These are phyloP conservation scores for Dothiorella sarmentorum DNA, from an alignment of 2,329 filamentous ascomycete genomes.

Conservation along the genomic window DNA sequence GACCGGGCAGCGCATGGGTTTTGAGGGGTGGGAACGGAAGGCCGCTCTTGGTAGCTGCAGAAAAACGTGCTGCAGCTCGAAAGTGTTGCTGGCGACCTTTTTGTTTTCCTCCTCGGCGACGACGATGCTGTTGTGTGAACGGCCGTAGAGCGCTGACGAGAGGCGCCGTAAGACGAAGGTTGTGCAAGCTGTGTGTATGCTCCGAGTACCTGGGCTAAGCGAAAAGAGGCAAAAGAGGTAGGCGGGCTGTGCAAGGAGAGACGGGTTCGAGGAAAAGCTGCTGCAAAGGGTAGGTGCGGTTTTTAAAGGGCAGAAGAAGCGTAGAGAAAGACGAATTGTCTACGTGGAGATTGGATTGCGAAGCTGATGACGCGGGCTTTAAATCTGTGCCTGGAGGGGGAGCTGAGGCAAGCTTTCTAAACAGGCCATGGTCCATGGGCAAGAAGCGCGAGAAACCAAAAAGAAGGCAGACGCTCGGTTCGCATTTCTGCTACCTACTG, in stretches of 20 bases:
- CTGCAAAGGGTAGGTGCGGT: not conserved
- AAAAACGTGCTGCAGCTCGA: not conserved
- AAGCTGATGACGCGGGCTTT: not conserved
- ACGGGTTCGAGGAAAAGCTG: not conserved
- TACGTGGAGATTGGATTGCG: not conserved
- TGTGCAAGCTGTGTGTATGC: not conserved
- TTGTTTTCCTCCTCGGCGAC: not conserved
- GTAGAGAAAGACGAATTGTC: not conserved
- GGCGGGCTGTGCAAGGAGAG: not conserved
- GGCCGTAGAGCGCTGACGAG: slow-evolving; percentile 5
- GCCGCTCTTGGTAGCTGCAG: not conserved
- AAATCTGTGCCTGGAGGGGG: not conserved
- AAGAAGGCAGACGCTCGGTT: not conserved
- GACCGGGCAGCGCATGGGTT: slow-evolving; percentile 15
- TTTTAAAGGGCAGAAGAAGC: not conserved
- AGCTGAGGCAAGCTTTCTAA: not conserved
- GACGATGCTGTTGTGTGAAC: not conserved
- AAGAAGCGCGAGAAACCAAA: not conserved
- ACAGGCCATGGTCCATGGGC: not conserved
- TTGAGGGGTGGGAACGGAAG: not conserved
- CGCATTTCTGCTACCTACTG: not conserved
- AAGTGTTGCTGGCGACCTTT: not conserved
- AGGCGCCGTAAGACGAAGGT: not conserved
- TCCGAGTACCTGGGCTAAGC: not conserved
- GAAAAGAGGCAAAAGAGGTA: not conserved